Percentiles rank a stretch among this genome's conserved stretches.
Conservation (phyloP, 2,329 filamentous ascomycete species). For the Didymella keratinophila region DNA sequence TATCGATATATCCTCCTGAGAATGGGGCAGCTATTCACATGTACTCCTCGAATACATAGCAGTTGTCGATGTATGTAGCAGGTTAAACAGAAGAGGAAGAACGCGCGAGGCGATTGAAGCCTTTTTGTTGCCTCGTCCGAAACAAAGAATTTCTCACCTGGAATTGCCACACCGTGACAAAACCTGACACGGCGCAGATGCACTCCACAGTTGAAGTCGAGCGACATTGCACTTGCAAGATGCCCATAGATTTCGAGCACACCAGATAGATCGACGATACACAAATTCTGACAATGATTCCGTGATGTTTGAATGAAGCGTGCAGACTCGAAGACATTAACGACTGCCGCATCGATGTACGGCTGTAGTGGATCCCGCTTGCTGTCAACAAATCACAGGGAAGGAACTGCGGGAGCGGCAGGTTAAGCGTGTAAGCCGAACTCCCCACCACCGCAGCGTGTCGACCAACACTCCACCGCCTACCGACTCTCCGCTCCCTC, state of each 20-base stretch:
- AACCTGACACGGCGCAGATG: conserved; percentile 6
- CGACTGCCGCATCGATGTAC: background rate
- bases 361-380: conserved; percentile 13
- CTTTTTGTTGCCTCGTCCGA: background rate
- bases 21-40: background rate
- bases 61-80: background rate
- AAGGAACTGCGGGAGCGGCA: conserved; percentile 15
- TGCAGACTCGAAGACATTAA: background rate
- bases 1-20: background rate
- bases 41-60: background rate
- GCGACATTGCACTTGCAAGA: background rate
- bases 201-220: background rate
- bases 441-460: conserved; percentile 14
- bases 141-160: conserved; percentile 6
- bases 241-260: background rate
- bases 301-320: background rate
- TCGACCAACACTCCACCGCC: conserved; percentile 18
- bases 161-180: conserved; percentile 15
- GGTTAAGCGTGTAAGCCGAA: conserved; percentile 14
- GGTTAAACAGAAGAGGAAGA: background rate
- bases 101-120: background rate
- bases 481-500: conserved; percentile 11
- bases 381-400: conserved; percentile 10
- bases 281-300: background rate
- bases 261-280: background rate